These are phyloP conservation scores for Clonostachys solani DNA, from an alignment of 2,329 filamentous ascomycete species.

Conservation along the genomic window DNA sequence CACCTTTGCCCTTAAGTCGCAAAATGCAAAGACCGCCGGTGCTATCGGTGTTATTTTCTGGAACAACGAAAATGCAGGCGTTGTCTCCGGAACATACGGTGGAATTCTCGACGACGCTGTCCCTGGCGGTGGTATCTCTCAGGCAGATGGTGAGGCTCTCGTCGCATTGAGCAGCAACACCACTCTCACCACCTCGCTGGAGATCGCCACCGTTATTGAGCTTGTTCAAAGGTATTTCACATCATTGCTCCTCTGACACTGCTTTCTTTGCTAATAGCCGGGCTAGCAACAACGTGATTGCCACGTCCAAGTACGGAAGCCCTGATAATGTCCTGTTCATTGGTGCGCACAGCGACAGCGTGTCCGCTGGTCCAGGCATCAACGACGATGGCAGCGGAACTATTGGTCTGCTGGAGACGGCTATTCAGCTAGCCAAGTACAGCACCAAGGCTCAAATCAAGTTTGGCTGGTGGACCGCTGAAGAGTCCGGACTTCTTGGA, in stretches of 20 bases:
- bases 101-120: slow-evolving; percentile 33
- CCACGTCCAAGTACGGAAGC: slow-evolving; percentile 50
- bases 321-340: slow-evolving; percentile 33
- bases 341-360: slow-evolving; percentile 36
- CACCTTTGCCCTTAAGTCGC: slow-evolving; percentile 50
- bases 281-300: slow-evolving; percentile 50
- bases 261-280: no score
- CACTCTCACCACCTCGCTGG: slow-evolving; percentile 12
- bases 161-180: slow-evolving; percentile 14
- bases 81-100: slow-evolving; percentile 46
- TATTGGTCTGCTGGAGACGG: slow-evolving; percentile 54
- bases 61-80: slow-evolving; percentile 45
- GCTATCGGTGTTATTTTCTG: slow-evolving; percentile 52
- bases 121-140: slow-evolving; percentile 42
- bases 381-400: slow-evolving; percentile 64
- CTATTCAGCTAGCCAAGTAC: slow-evolving; percentile 53
- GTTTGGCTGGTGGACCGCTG: slow-evolving; percentile 33
- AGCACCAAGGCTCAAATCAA: slow-evolving; percentile 45
- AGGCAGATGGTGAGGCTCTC: slow-evolving; percentile 29
- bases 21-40: slow-evolving; percentile 46
- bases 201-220: slow-evolving; percentile 39
- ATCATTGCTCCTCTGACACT: no score
- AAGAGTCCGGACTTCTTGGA: slow-evolving; percentile 29
- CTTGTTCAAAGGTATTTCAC: slow-evolving; percentile 25
- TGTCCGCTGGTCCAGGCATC: slow-evolving; percentile 45